Evolutionary conservation across 495 filamentous ascomycete species (phyloP), one percentile per base, ranked within the genome.

Genomic region (Ramalina intermedia): DNA sequence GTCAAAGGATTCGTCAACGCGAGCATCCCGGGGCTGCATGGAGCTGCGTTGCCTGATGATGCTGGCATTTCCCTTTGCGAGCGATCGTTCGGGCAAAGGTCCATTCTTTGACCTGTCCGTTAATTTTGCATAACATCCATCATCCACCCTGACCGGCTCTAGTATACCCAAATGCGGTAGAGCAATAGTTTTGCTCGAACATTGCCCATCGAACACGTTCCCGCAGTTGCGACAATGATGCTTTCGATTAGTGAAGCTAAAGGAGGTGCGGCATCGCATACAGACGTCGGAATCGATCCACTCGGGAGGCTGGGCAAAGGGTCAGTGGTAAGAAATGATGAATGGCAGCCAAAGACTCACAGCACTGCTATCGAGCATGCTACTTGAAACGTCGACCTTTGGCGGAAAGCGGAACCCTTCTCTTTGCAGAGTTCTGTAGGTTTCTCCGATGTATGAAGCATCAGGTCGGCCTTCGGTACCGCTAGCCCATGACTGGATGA

Each of bases 231-330:
- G 79, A 57, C 91, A 98, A 63, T 98, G 91, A 58, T 98, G 91
- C 57, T 96, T 98, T 58, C 91, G 79, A 62, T 98, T 98, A 50
- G 87, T 96, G 60, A 96, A 96, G 33, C 85, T 95, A 59, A 98
- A 98, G 6, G 87, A 63, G 20, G 89, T 95, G 50, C 91, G 79
- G 58, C 91, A 98, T 62, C 91, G 80, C 91, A 98, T 96, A 59
- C 91, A 98, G 21, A 98, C 91, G 57, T 98, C 91, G 1, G 90
- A 95, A 64, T 98, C 93, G 27, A 81, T 81, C 91, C 91, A 98
- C 63, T 96, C 91, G 4, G 91, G 91, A 3, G 91, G 91, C 89
- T 95, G 54, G 43, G 23, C 39, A 46, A 52, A 35, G 53, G 49
- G 50, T 50, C 5, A 59, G 50, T n/a, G 58, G 46, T 20, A 43